These are phyloP conservation scores for Boechera retrofracta DNA, from an alignment of 345 rosid species.

Conservation along the genomic window DNA sequence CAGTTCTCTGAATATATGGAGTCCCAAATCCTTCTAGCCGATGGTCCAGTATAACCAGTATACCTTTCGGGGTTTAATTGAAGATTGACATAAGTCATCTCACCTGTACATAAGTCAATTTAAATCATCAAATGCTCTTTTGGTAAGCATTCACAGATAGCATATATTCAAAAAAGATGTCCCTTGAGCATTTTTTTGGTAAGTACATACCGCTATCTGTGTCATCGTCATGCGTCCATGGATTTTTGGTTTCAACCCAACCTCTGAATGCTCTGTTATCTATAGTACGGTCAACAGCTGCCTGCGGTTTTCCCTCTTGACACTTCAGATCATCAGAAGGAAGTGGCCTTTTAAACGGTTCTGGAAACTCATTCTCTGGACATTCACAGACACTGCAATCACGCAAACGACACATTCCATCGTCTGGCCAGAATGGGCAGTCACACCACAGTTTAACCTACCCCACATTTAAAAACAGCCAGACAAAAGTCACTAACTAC, in stretches of 20 bases:
- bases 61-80: conserved; percentile 84
- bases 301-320: conserved; percentile 95
- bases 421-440: conserved; percentile 97
- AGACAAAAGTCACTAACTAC: not conserved
- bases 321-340: conserved; percentile 69
- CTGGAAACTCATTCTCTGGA: conserved; percentile 92
- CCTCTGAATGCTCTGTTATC: conserved; percentile 82
- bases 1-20: conserved; percentile 89
- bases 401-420: conserved; percentile 93
- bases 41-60: conserved; percentile 87
- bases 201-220: conserved; percentile 71
- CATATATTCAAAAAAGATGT: not conserved
- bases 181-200: not conserved
- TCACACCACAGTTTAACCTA: conserved; percentile 97
- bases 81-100: conserved; percentile 94
- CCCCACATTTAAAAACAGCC: conserved; percentile 14
- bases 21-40: conserved; percentile 98
- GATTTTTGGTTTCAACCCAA: conserved; percentile 89
- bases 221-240: conserved; percentile 98
- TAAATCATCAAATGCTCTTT: conserved; percentile 12
- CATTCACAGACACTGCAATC: conserved; percentile 99
- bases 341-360: conserved; percentile 70
- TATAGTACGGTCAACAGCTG: conserved; percentile 86
- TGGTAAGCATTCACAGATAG: not conserved
- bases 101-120: conserved; percentile 54